These are phyloP conservation scores for Termitomyces heimii DNA, from an alignment of 768 basidiomycete species.

Conservation along the genomic window DNA sequence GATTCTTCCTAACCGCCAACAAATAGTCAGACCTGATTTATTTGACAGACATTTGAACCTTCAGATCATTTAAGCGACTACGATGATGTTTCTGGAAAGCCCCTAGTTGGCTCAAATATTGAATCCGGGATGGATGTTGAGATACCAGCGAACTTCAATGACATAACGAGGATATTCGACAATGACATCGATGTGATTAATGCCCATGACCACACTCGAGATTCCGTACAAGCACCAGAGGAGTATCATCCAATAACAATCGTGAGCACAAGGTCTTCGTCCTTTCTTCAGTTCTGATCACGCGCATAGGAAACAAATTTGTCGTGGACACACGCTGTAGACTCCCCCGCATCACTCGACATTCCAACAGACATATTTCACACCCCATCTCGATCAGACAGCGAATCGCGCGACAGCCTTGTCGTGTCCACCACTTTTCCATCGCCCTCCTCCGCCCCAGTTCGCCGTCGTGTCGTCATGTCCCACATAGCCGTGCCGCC, in stretches of 20 bases:
- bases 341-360: conserved; percentile 4
- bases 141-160: not conserved
- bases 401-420: conserved; percentile 6
- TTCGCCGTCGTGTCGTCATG: conserved; percentile 7
- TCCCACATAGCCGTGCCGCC: conserved; percentile 21
- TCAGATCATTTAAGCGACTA: not conserved
- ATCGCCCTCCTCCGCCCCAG: not conserved
- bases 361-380: not conserved
- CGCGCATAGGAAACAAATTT: not conserved
- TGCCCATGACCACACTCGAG: not conserved
- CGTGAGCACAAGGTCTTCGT: not conserved
- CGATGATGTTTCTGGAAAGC: not conserved
- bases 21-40: not conserved
- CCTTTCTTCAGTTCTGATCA: not conserved
- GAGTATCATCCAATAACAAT: not conserved
- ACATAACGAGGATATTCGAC: conserved; percentile 3
- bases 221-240: not conserved
- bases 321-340: conserved; percentile 4
- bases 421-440: not conserved
- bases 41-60: not conserved
- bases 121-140: not conserved
- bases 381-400: conserved; percentile 3
- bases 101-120: not conserved
- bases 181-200: not conserved
- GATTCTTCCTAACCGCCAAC: not conserved